Conservation (phyloP, 352 stramenopile species). For the Phytophthora crassamura region DNA sequence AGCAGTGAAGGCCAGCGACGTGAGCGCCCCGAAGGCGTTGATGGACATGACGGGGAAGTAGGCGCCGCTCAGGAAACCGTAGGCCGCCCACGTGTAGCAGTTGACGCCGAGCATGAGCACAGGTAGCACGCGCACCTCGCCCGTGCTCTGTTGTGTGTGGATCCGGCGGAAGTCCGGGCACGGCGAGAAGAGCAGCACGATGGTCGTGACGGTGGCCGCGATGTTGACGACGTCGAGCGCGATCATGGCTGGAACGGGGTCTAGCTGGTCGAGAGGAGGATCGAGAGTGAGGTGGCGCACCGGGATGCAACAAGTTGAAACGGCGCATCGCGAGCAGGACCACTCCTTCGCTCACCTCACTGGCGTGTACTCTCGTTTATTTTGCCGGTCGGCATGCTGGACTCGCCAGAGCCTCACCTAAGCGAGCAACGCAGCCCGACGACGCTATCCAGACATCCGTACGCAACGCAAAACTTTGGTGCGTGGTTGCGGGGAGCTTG, state of each 20-base stretch:
- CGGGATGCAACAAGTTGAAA: neutral
- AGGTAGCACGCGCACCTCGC: conserved; percentile 36
- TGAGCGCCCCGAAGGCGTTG: conserved; percentile 36
- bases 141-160: conserved; percentile 34
- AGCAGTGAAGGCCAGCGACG: conserved; percentile 29
- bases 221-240: conserved; percentile 33
- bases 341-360: conserved; percentile 37
- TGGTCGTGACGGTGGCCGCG: conserved; percentile 28
- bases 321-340: conserved; percentile 6
- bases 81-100: conserved; percentile 41
- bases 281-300: conserved; percentile 8
- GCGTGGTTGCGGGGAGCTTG: conserved; percentile 28
- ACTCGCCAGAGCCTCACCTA: conserved; percentile 12
- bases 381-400: conserved; percentile 17
- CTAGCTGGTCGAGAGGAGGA: neutral
- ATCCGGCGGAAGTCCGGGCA: conserved; percentile 41
- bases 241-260: conserved; percentile 1
- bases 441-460: conserved; percentile 3
- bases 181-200: conserved; percentile 37
- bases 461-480: conserved; percentile 25
- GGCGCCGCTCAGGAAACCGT: conserved; percentile 31
- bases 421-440: neutral
- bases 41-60: conserved; percentile 43
- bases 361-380: conserved; percentile 36
- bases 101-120: conserved; percentile 40